phyloP scores from a whole-genome alignment of 768 basidiomycete species.

The Kwoniella europaea region DNA sequence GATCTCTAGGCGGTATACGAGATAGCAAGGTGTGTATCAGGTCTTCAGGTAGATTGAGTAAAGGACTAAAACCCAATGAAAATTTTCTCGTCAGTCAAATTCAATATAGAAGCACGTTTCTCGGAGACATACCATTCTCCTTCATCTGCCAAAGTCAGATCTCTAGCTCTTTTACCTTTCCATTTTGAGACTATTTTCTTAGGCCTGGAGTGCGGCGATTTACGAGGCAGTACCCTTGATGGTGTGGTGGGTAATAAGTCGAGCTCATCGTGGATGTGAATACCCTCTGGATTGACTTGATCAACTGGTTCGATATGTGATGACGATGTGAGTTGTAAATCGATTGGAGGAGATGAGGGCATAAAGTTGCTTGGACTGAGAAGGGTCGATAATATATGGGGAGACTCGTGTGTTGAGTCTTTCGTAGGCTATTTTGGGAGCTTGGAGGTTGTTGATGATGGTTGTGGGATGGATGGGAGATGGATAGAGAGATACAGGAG shows the following conservation, averaged over 20 bases:
- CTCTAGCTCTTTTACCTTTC: conserved; percentile 24
- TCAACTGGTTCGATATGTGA: background rate
- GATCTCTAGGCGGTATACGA: conserved; percentile 37
- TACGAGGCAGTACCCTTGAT: background rate
- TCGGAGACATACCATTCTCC: conserved; percentile 22
- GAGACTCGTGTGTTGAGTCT: conserved; percentile 6
- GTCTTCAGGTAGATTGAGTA: conserved; percentile 42
- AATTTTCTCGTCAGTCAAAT: background rate
- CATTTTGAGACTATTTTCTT: conserved; percentile 20
- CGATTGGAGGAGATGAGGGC: background rate
- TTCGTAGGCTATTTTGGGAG: too few species aligned
- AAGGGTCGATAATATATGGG: background rate
- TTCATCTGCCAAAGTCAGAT: conserved; percentile 5
- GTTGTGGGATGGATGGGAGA: background rate
- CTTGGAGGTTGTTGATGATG: background rate
- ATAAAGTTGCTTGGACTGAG: background rate
- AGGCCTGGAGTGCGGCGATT: conserved; percentile 5
- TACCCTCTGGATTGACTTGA: conserved; percentile 14
- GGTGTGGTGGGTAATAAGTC: conserved; percentile 17
- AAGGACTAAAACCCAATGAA: conserved; percentile 24
- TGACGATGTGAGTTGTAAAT: background rate
- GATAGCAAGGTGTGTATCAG: conserved; percentile 35
- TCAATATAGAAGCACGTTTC: background rate
- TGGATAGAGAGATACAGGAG: background rate
- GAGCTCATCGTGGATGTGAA: conserved; percentile 23